Conservation (phyloP, 805 yeast species). For the Sungouiella blattae region DNA sequence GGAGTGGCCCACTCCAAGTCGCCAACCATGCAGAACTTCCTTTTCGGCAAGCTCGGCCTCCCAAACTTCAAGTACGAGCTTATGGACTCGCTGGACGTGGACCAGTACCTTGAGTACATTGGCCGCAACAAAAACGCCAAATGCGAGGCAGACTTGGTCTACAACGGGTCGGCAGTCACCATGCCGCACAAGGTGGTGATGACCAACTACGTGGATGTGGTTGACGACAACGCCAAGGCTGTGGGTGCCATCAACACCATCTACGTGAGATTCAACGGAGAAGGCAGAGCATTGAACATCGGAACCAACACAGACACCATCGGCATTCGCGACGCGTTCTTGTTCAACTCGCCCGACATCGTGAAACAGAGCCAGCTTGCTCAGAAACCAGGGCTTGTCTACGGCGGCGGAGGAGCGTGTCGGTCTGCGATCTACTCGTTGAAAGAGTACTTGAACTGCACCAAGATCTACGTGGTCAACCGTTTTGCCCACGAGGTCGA, state of each 20-base stretch:
- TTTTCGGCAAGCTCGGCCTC: constrained; percentile 20
- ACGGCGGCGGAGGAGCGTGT: constrained; percentile 36
- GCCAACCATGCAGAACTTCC: constrained; percentile 24
- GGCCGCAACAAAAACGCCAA: constrained; percentile 8
- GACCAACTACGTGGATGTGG: constrained; percentile 22
- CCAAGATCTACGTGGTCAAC: constrained; percentile 26
- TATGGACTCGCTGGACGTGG: constrained; percentile 20
- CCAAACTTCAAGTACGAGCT: constrained; percentile 20
- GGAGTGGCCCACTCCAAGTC: constrained; percentile 23
- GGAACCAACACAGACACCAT: constrained; percentile 34
- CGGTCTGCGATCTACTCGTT: constrained; percentile 31
- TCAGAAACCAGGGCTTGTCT: constrained; percentile 26
- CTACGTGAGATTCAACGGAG: constrained; percentile 19
- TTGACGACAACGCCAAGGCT: constrained; percentile 26
- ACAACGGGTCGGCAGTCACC: constrained; percentile 27
- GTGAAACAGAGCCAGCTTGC: constrained; percentile 5
- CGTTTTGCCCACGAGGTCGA: constrained; percentile 25
- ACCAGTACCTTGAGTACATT: constrained; percentile 15
- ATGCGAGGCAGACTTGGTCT: constrained; percentile 8
- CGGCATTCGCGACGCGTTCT: constrained; percentile 28
- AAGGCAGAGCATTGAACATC: constrained; percentile 14
- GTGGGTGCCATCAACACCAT: constrained; percentile 35
- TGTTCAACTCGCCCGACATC: constrained; percentile 11
- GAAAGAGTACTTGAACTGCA: constrained; percentile 22
- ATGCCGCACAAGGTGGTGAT: constrained; percentile 30